These are phyloP conservation scores for Colletotrichum phormii DNA, from an alignment of 2,329 filamentous ascomycete genomes.

Conservation along the genomic window DNA sequence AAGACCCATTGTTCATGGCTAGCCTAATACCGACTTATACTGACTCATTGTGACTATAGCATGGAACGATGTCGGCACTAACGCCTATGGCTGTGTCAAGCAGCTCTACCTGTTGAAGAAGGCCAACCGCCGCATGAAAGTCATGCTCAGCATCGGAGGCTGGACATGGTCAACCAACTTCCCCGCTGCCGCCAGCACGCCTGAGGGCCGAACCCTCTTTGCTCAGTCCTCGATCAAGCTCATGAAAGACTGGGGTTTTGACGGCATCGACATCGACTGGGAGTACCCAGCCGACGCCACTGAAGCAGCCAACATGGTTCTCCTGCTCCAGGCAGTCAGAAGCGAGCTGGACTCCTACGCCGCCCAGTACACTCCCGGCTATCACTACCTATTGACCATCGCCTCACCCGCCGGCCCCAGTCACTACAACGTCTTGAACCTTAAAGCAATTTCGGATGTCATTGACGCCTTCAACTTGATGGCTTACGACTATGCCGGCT, in stretches of 20 bases:
- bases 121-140: constrained; percentile 79
- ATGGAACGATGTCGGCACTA: constrained; percentile 46
- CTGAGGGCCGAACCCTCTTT: constrained; percentile 72
- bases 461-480: constrained; percentile 72
- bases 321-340: constrained; percentile 57
- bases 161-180: constrained; percentile 83
- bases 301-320: constrained; percentile 56
- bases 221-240: constrained; percentile 75
- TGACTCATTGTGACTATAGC: background rate
- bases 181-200: constrained; percentile 69
- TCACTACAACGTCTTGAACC: constrained; percentile 62
- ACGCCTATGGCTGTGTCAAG: constrained; percentile 82
- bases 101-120: constrained; percentile 83
- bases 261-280: constrained; percentile 69
- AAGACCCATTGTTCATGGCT: constrained; percentile 39
- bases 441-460: constrained; percentile 61
- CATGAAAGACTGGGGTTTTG: constrained; percentile 74
- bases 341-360: constrained; percentile 57
- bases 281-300: constrained; percentile 58
- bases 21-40: background rate
- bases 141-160: constrained; percentile 82
- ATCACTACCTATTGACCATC: constrained; percentile 63
- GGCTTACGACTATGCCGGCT: constrained; percentile 78
- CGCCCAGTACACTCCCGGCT: constrained; percentile 49
- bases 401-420: constrained; percentile 61